These are phyloP conservation scores for Strigomonas galati DNA, from an alignment of 208 protist species.

Conservation along the genomic window DNA sequence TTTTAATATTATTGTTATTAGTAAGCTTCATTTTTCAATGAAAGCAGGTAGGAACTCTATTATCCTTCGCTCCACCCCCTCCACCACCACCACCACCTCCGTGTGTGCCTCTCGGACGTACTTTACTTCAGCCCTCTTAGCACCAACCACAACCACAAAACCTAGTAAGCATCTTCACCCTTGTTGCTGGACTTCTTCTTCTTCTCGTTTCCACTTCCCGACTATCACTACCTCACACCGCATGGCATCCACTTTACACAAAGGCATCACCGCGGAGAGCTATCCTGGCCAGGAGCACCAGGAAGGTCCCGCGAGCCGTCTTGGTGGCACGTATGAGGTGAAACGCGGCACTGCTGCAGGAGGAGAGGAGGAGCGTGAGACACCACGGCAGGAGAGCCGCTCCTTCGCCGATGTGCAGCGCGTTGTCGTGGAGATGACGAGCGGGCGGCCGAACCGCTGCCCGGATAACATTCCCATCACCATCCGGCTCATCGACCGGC, in stretches of 20 bases:
- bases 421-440: constrained; percentile 49
- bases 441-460: constrained; percentile 29
- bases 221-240: neutral
- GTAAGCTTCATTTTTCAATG: neutral
- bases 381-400: constrained; percentile 14
- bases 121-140: neutral
- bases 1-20: neutral
- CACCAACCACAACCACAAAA: neutral
- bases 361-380: neutral
- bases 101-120: neutral
- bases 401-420: constrained; percentile 63
- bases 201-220: neutral
- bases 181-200: no score
- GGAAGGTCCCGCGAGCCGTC: constrained; percentile 6
- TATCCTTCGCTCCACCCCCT: no score
- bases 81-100: neutral
- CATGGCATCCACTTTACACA: constrained; percentile 6
- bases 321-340: constrained; percentile 29
- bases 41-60: neutral
- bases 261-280: neutral
- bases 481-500: constrained; percentile 49
- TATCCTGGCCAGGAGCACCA: neutral
- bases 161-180: neutral
- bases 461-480: constrained; percentile 91
- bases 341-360: constrained; percentile 12